phyloP scores from a whole-genome alignment of 2,329 filamentous ascomycete genomes.

The Zymoseptoria pseudotritici region DNA sequence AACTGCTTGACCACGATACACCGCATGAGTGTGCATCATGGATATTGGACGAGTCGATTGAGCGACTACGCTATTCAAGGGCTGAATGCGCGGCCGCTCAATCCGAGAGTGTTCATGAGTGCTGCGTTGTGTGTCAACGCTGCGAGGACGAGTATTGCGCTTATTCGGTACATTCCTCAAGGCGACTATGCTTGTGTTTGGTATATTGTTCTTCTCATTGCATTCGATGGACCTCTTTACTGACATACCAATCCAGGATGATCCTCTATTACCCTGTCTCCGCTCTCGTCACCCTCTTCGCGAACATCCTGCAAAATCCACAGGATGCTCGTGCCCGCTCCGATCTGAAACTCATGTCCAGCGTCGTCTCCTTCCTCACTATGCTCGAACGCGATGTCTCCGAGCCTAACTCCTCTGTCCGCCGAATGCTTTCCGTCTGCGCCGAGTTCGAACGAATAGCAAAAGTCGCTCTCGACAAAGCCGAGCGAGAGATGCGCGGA shows the following conservation, averaged over 20 bases:
- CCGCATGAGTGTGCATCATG: constrained; percentile 95
- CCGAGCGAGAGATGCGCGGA: constrained; percentile 73
- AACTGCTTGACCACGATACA: constrained; percentile 97
- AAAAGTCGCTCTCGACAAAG: constrained; percentile 80
- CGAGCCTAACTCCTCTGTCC: constrained; percentile 67
- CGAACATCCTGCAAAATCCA: constrained; percentile 93
- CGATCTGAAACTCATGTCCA: constrained; percentile 82
- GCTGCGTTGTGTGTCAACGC: constrained; percentile 88
- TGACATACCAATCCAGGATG: constrained; percentile 47
- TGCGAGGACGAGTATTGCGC: constrained; percentile 81
- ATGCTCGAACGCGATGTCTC: constrained; percentile 68
- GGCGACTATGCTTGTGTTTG: constrained; percentile 93
- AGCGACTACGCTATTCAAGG: constrained; percentile 95
- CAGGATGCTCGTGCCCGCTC: constrained; percentile 80
- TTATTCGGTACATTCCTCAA: constrained; percentile 93
- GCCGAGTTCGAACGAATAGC: constrained; percentile 96
- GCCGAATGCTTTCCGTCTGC: constrained; percentile 88
- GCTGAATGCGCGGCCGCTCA: constrained; percentile 80
- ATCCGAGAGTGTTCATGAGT: constrained; percentile 89
- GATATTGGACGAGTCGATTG: constrained; percentile 92
- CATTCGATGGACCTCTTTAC: neutral
- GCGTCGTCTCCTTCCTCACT: constrained; percentile 86
- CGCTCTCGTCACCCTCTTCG: constrained; percentile 87
- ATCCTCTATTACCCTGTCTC: constrained; percentile 96
- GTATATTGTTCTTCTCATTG: constrained; percentile 44